Evolutionary conservation across 805 yeast species (phyloP), one percentile per base, ranked within the genome.

Genomic region (Kazachstania taianensis): DNA sequence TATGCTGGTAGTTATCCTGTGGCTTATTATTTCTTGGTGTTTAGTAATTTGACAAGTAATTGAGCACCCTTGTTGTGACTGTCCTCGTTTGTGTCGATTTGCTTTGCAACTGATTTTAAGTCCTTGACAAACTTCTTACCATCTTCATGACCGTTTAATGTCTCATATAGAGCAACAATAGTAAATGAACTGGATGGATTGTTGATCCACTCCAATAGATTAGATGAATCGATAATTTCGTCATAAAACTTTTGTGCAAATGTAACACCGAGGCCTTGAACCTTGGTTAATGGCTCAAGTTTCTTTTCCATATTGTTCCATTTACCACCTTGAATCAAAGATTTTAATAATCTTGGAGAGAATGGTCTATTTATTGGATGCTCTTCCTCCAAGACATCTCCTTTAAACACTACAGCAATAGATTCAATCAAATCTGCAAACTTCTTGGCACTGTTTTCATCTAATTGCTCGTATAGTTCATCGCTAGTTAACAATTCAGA

Each of bases 241-340:
- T 63, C 69, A 32, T 69, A 68, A 38, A 75, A 66, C 43, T 61
- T 69, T 14, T 49, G 51, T 6, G 87, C 84, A 58, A 80, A 80
- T 16, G 68, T 72, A 12, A 62, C 53, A 7, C 92, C 89, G 13
- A 63, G 59, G 36, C 61, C 76, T 53, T 63, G 67, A 41, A 58
- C 62, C 34, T 49, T 61, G 9, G 63, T 67, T 30, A 68, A 46
- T 38, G 66, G 66, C 39, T 50, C 69, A 32, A 68, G 62, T 50
- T 60, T 68, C 59, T 68, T 75, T 46, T 67, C 73, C 60, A 76
- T 74, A 51, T 69, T 72, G 51, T 78, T 77, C 81, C 85, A 84
- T 53, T 77, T 83, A 49, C 87, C 87, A 42, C 87, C 89, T 59
- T 82, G 94, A 45, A 85, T 80, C 49, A 85, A 64, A 0, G 84